Base-by-base conservation (phyloP, 495 filamentous ascomycete species). In the Penicillium longicatenatum region DNA sequence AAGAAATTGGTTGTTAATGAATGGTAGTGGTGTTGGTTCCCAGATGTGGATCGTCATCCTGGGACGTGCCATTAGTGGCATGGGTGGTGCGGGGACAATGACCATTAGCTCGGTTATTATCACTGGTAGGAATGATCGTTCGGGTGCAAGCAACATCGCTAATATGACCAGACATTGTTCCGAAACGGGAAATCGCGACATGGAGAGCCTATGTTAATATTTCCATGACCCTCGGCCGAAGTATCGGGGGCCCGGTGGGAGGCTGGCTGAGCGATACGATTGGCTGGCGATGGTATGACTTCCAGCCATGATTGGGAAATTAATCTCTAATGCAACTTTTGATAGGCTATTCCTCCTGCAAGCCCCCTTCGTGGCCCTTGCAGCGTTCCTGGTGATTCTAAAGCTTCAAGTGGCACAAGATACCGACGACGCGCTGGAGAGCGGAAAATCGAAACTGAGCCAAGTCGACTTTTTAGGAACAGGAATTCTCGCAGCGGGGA, bases 171-270 rank as follows among this genome's bases (percentile, higher is more conserved):
- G 86, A 90, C 56, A 73, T 89, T 5, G 79, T 89, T 2, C 84
- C 86, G 9, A 68, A 82, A n/a, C 75, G 83, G n/a, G 83, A 90
- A n/a, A 75, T 89, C 0, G 87, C 85, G 8, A 71, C 76, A 11
- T 90, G 84, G 85, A 76, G 85, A 45, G 81, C 84, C 9, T 88
- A 86, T 64, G 75, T 88, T 21, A 89, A 90, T 56, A 76, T 89
- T 12, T 73, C 84, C 7, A 80, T 82, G 58, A 89, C 85, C 0
- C 73, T 83, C 3, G 87, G 86, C 9, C 78, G 87, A n/a, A 84
- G 80, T 54, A 54, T 86, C 12, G 87, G 87, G 5, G 86, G 86
- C 1, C 86, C 86, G 1, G 33, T 86, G 0, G 87, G 87, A 1
- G 87, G 87, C 0, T 84, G 75, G 59, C 67, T 90, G 11, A 83